Base-by-base conservation (phyloP, 768 basidiomycete species). In the Pleurotus pulmonarius region DNA sequence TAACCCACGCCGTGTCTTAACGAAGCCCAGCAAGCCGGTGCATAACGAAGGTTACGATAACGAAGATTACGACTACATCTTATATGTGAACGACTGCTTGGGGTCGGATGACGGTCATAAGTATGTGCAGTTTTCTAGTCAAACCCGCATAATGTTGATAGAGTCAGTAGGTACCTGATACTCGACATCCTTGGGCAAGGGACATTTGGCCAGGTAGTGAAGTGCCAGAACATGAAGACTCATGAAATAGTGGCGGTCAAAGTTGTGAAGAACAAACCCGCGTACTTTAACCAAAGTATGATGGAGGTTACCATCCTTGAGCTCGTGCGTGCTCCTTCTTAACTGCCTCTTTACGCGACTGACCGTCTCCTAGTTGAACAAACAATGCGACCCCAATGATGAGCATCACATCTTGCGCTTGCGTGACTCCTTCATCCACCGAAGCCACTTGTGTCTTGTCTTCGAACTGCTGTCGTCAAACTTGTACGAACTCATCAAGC, bases 251-350 rank as follows among this genome's bases (percentile, higher is more conserved):
- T 97, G 44, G 97, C 97, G 20, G 97, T 99, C 59, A 99, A 98
- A 73, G 97, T 99, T 6, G 94, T 99, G 62, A 99, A 99, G 78
- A 99, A 99, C 73, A 99, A 98, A 73, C 97, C 96, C 4, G 97
- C 97, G 0, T 99, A 99, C 76, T 94, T 97, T 72, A 98, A 98
- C 68, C 97, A 99, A 74, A 93, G 90, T 71, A 98, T 97, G 91
- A 99, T 99, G 97, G 97, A 99, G 72, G 96, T 98, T 24, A 97
- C 94, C 1, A 98, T 99, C 59, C 78, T 99, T 45, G 94, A 98
- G 69, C 75, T 98, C 73, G 95, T 95, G 55, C 59, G 91, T 81
- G 5, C 43, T 55, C n/a, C 44, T 41, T n/a, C 56, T 51, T 29
- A 48, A 46, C 4, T 11, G 37, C 25, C n/a, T n/a, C n/a, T 12